A percentile compares a stretch with the other conserved stretches of the same genome.
Evolutionary conservation across 768 basidiomycete genomes (phyloP).

Genomic region (Pleurotus djamor): DNA sequence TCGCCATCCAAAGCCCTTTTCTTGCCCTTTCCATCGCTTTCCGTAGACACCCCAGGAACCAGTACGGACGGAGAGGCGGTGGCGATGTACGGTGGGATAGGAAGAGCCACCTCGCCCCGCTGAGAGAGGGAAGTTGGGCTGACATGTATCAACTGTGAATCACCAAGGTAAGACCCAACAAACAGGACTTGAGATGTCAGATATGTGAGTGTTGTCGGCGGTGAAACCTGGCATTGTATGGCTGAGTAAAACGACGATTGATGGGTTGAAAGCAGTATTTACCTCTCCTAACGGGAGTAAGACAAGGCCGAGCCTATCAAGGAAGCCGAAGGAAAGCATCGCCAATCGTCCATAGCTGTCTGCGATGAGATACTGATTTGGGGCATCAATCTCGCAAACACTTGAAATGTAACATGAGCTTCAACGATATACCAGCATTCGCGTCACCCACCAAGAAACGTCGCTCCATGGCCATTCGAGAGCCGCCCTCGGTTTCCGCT

Average conservation of each 20-base stretch:
- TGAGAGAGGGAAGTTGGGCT: conserved; percentile 40
- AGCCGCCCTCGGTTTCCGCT: conserved; percentile 49
- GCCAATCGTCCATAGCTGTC: conserved; percentile 72
- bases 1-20: conserved; percentile 28
- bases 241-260: neutral
- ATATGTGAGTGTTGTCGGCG: conserved; percentile 70
- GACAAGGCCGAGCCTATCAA: conserved; percentile 40
- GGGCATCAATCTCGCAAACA: conserved; percentile 47
- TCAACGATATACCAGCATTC: too few relatives aligned
- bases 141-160: conserved; percentile 76
- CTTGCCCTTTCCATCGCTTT: conserved; percentile 34
- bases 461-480: conserved; percentile 80
- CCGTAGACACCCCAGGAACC: neutral
- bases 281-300: conserved; percentile 76
- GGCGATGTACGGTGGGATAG: conserved; percentile 46
- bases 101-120: conserved; percentile 40
- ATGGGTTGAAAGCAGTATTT: conserved; percentile 12
- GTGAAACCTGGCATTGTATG: conserved; percentile 49
- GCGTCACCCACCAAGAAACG: conserved; percentile 56
- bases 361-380: conserved; percentile 56
- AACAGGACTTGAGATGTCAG: conserved; percentile 70
- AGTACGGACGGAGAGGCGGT: conserved; percentile 36
- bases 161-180: conserved; percentile 79
- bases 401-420: conserved; percentile 22
- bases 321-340: conserved; percentile 53